These are phyloP conservation scores for Saccharata proteae DNA, from an alignment of 2,329 filamentous ascomycete genomes.

Conservation along the genomic window DNA sequence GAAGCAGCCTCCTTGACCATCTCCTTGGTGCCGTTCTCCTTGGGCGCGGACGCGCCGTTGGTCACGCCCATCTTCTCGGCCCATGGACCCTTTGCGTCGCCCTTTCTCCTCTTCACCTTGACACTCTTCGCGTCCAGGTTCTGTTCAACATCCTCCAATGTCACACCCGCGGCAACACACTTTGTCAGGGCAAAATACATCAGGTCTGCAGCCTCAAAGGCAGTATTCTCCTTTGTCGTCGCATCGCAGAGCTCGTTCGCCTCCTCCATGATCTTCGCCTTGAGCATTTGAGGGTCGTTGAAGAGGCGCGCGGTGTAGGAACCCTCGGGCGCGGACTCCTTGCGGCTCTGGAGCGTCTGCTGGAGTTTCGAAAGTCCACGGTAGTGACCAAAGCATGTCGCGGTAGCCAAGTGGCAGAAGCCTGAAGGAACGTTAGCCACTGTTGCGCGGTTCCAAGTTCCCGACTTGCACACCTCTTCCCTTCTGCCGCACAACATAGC, in stretches of 20 bases:
- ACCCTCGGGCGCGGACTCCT: constrained; percentile 68
- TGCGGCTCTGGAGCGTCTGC: constrained; percentile 72
- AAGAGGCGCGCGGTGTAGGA: constrained; percentile 93
- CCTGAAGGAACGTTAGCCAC: constrained; percentile 26
- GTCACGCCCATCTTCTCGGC: constrained; percentile 53
- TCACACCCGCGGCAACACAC: constrained; percentile 74
- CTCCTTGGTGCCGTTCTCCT: constrained; percentile 21
- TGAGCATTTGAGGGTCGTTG: constrained; percentile 75
- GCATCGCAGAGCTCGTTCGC: constrained; percentile 90
- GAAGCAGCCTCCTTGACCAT: constrained; percentile 40
- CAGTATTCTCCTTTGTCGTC: constrained; percentile 66
- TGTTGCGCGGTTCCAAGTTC: background rate
- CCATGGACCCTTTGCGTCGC: constrained; percentile 91
- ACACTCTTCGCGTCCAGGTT: constrained; percentile 90
- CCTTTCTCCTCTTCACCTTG: constrained; percentile 86
- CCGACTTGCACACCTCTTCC: constrained; percentile 52
- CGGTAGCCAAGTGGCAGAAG: constrained; percentile 89
- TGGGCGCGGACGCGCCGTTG: constrained; percentile 14
- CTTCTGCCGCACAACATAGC: constrained; percentile 81
- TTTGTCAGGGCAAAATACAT: constrained; percentile 93
- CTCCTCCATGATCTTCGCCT: constrained; percentile 97
- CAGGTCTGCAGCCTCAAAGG: constrained; percentile 88
- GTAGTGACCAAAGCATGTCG: constrained; percentile 83
- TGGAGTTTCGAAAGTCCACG: constrained; percentile 73
- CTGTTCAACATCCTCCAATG: constrained; percentile 75